Conservation (phyloP, 2,329 filamentous ascomycete genomes). For the Didymella sp. region DNA sequence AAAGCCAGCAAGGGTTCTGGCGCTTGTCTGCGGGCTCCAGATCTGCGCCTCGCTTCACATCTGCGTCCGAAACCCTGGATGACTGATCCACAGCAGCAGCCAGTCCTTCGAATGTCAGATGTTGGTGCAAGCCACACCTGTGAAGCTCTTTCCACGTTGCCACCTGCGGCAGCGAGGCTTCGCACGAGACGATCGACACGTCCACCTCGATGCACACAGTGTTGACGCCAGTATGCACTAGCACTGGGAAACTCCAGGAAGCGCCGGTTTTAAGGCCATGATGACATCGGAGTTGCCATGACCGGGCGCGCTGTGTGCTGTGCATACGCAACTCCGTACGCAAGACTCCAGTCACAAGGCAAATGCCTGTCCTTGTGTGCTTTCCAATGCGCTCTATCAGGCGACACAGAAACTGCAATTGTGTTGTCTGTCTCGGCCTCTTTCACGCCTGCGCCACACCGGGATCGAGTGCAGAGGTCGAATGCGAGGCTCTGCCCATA, state of each 20-base stretch:
- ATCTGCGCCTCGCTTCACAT: background rate
- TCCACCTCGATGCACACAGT: background rate
- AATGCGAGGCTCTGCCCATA: background rate
- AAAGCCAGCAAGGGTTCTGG: background rate
- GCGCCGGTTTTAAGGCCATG: conserved; percentile 18
- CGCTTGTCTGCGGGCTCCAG: background rate
- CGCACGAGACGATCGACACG: background rate
- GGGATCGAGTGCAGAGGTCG: background rate
- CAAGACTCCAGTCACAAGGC: conserved; percentile 15
- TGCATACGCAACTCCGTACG: conserved; percentile 13
- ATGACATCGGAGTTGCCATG: conserved; percentile 13
- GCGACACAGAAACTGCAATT: background rate
- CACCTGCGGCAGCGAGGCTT: background rate
- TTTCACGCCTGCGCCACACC: conserved; percentile 2
- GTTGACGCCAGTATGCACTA: conserved; percentile 6
- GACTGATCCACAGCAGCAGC: background rate
- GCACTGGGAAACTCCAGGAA: background rate
- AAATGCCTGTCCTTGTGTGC: background rate
- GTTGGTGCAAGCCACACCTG: background rate
- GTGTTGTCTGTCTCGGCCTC: conserved; percentile 1
- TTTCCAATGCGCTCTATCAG: background rate
- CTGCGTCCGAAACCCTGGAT: background rate
- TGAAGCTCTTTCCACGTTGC: background rate
- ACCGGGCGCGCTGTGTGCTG: conserved; percentile 2
- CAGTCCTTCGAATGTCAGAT: background rate